Evolutionary conservation across 306 rosid genomes (phyloP).

Genomic region (Boehmeria nivea): DNA sequence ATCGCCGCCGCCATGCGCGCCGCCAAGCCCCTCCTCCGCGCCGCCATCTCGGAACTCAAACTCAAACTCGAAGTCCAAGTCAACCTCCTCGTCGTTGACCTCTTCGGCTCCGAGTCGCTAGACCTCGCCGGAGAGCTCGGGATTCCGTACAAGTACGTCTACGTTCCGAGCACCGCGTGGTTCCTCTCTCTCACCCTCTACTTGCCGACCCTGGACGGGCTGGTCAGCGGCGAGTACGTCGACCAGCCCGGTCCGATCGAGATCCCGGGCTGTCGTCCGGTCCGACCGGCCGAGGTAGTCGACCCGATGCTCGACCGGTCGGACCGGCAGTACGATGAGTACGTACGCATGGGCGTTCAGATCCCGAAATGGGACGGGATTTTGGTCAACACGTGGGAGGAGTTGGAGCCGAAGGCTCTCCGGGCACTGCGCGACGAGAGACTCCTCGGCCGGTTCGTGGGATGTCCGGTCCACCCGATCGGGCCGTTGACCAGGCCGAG

Average conservation of each 20-base stretch:
- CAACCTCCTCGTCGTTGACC: conserved; percentile 41
- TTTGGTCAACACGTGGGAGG: conserved; percentile 56
- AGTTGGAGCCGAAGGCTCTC: conserved; percentile 16
- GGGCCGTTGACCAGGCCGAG: conserved; percentile 43
- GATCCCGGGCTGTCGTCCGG: conserved; percentile 35
- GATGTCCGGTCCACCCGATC: conserved; percentile 29
- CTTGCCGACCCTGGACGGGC: conserved; percentile 24
- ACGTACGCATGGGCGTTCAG: neutral
- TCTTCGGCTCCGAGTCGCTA: conserved; percentile 38
- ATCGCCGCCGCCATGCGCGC: conserved; percentile 40
- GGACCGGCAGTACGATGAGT: conserved; percentile 22
- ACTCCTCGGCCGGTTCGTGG: conserved; percentile 16
- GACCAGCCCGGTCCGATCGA: conserved; percentile 23
- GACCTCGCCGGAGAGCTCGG: conserved; percentile 41
- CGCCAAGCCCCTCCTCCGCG: conserved; percentile 15
- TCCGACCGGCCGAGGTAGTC: conserved; percentile 34
- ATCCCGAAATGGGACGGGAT: conserved; percentile 34
- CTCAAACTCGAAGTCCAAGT: conserved; percentile 12
- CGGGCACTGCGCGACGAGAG: conserved; percentile 22
- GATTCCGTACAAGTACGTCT: conserved; percentile 34
- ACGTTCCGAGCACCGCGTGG: conserved; percentile 37
- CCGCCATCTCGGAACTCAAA: conserved; percentile 9
- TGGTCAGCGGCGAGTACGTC: conserved; percentile 29
- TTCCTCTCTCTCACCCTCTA: conserved; percentile 20
- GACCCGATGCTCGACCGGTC: conserved; percentile 27